Evolutionary conservation across 208 protist species (phyloP), one percentile per base, ranked within the genome.

Genomic region (Wallacemonas sp.): DNA sequence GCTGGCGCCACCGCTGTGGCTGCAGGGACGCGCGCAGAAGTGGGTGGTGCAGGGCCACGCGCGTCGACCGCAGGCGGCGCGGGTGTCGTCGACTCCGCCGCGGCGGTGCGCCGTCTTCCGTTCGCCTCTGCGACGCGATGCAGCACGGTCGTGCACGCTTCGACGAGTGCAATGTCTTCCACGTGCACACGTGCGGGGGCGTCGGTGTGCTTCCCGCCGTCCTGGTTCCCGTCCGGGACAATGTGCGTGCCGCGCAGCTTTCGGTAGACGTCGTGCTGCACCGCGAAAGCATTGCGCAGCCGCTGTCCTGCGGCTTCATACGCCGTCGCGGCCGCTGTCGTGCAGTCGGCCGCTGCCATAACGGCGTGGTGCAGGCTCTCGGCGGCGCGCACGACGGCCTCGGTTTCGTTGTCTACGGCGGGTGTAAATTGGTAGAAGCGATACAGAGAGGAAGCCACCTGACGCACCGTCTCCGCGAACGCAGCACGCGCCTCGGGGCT

Each of bases 351-450:
- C 9, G 68, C 48, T 2, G 62, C 57, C 37, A 68, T 55, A 63
- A 75, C 66, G 5, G 64, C 63, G 12, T 37, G 37, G 67, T 67
- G 61, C 22, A 78, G 36, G 19, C 52, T 34, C 45, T 58, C 38
- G 17, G 63, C 59, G 4, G 62, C 62, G 29, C 62, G 55, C 29
- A 68, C 54, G 21, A 63, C 21, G 13, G 33, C 50, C 45, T 60
- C 60, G 17, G 60, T 48, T 38, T 27, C 34, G 29, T 57, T 54
- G n/a, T 74, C 62, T 4, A 57, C 50, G 10, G 17, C 30, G 9
- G 50, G 50, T 3, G 50, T 57, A 32, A 26, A 57, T 0, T 57
- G 50, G 17, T 9, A 39, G 50, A 57, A 57, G 17, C 38, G 50
- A 21, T 57, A 57, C 26, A 57, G 50, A 12, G 50, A 6, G 15